Percentiles rank a stretch among this genome's conserved stretches.
Evolutionary conservation across 371 early-diverging fungal genomes (phyloP).

Genomic region (Mortierella sp.): DNA sequence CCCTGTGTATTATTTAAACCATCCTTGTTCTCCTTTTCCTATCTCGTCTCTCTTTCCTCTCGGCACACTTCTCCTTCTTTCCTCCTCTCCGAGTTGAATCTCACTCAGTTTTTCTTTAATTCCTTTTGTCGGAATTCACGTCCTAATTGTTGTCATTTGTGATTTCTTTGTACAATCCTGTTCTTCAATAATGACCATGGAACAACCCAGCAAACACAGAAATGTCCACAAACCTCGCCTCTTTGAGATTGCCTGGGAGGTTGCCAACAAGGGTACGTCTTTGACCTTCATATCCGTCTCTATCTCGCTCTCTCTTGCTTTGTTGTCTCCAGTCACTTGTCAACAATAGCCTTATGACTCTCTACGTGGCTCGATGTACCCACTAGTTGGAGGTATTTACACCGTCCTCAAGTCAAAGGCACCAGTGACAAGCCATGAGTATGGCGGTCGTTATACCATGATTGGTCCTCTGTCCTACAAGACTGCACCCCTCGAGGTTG

Average conservation of each 20-base stretch:
- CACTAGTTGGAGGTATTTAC: constrained; percentile 97
- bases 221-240: constrained; percentile 76
- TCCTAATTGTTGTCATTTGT: neutral
- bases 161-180: neutral
- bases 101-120: too few species aligned
- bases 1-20: neutral
- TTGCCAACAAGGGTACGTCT: constrained; percentile 93
- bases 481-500: constrained; percentile 90
- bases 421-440: constrained; percentile 93
- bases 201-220: constrained; percentile 4
- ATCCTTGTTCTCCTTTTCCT: neutral
- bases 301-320: neutral
- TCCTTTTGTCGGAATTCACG: too few species aligned
- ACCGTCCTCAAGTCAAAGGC: constrained; percentile 97
- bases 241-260: constrained; percentile 97
- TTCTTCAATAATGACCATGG: constrained; percentile 14
- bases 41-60: neutral
- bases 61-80: neutral
- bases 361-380: too few species aligned
- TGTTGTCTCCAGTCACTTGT: neutral
- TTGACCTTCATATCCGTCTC: neutral
- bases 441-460: constrained; percentile 87
- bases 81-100: too few species aligned
- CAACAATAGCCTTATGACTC: neutral
- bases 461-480: constrained; percentile 87